Base-by-base conservation (phyloP, 345 rosid genomes). In the Linum trigynum region DNA sequence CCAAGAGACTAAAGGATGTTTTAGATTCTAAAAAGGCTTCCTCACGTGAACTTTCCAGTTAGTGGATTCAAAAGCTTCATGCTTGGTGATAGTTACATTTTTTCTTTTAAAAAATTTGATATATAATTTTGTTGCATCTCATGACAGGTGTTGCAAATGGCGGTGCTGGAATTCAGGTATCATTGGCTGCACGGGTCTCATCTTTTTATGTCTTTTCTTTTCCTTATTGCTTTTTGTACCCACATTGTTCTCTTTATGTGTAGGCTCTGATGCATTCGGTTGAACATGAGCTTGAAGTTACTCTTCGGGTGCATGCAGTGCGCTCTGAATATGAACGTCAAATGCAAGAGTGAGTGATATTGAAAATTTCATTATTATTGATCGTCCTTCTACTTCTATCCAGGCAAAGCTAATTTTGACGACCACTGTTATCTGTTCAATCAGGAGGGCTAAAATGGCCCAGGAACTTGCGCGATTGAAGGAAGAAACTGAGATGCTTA, bases 231-330 rank as follows among this genome's bases (percentile, higher is more conserved):
- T 72, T 65, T 64, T 70, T 16, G 36, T 56, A 45, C 61, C 62
- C 59, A 57, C 60, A 43, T 8, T 32, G 11, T 5, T 10, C 50
- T 59, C 72, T 68, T 16, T 55, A 40, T 58, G 64, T 55, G 71
- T 76, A 94, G 99, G 88, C 90, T 67, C 68, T 94, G 71, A 85
- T 91, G 89, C 91, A 82, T 74, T 76, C 87, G 51, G 83, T 94
- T 79, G 99, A 91, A 79, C 96, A 94, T 76, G 99, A 94, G 67
- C 89, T 91, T 70, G 99, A 94, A 85, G 88, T 94, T 70, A 89
- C 82, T 50, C 83, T 94, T 6, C 84, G 90, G 64, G 92, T 94
- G 38, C 90, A 88, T 68, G 99, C 91, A 87, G 99, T 90, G 51
- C 96, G 99, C 36, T 71, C 90, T 57, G 95, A 83, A 67, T 88